Conservation (phyloP, 768 basidiomycete genomes). For the Chiua virens region DNA sequence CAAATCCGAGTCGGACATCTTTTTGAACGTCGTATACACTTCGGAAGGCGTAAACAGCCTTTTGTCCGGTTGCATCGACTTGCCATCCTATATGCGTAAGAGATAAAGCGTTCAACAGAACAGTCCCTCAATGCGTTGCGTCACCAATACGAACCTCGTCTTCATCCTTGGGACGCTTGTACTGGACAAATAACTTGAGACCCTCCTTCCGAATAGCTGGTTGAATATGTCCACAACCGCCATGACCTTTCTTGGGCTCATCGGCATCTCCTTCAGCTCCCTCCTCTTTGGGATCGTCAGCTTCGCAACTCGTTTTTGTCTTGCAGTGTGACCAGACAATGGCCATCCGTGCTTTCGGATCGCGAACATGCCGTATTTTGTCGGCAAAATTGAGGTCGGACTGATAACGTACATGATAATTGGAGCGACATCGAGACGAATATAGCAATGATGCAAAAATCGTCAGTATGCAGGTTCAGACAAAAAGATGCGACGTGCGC, state of each 20-base stretch:
- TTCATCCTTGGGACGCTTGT: slow-evolving; percentile 93
- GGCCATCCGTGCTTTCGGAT: slow-evolving; percentile 85
- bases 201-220: slow-evolving; percentile 93
- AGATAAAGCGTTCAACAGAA: slow-evolving; percentile 10
- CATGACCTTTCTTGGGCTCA: slow-evolving; percentile 87
- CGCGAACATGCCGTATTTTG: slow-evolving; percentile 83
- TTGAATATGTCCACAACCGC: slow-evolving; percentile 94
- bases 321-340: slow-evolving; percentile 87
- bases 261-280: slow-evolving; percentile 61
- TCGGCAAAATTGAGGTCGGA: slow-evolving; percentile 82
- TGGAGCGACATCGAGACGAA: slow-evolving; percentile 26
- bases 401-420: slow-evolving; percentile 44
- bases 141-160: slow-evolving; percentile 72
- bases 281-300: slow-evolving; percentile 88
- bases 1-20: slow-evolving; percentile 89
- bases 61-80: slow-evolving; percentile 80
- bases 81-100: slow-evolving; percentile 58
- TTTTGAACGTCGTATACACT: slow-evolving; percentile 93
- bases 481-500: slow-evolving; percentile 29
- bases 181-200: slow-evolving; percentile 89
- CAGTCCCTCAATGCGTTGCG: neutral
- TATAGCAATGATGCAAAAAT: slow-evolving; percentile 48
- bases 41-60: slow-evolving; percentile 81
- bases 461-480: slow-evolving; percentile 57
- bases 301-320: slow-evolving; percentile 83